Percentiles rank a stretch among this genome's conserved stretches.
phyloP scores from a whole-genome alignment of 1,284 basidiomycete species.

The Fomes fomentarius region DNA sequence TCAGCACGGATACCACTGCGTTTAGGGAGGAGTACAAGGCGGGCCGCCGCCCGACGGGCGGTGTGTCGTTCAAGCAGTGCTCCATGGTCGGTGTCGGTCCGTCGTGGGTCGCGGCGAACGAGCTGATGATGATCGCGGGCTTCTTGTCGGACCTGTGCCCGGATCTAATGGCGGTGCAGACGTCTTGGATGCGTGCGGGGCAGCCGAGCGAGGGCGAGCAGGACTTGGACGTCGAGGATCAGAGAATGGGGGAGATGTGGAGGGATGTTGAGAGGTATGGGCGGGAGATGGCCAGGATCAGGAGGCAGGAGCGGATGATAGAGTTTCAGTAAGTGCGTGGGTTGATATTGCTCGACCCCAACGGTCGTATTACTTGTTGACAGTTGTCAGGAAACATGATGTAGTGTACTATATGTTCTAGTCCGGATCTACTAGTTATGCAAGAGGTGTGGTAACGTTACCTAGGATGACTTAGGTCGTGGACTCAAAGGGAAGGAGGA shows the following conservation, averaged over 20 bases:
- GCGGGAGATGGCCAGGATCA: slow-evolving; percentile 20
- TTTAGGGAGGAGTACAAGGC: slow-evolving; percentile 10
- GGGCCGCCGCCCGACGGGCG: slow-evolving; percentile 13
- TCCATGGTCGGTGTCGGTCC: slow-evolving; percentile 14
- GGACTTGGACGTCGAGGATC: slow-evolving; percentile 6
- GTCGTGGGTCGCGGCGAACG: slow-evolving; percentile 3
- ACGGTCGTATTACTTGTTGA: no score
- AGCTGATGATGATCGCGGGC: slow-evolving; percentile 15
- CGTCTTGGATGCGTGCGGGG: slow-evolving; percentile 13
- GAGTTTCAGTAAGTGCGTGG: no score
- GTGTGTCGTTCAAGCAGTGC: slow-evolving; percentile 13
- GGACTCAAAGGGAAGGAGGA: no score
- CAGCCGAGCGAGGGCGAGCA: background rate
- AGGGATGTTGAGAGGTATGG: slow-evolving; percentile 11
- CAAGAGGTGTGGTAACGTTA: no score
- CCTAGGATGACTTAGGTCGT: no score
- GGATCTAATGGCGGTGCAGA: slow-evolving; percentile 9
- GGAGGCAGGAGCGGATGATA: slow-evolving; percentile 21
- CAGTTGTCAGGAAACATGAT: no score
- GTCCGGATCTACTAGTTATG: no score
- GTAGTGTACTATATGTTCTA: no score
- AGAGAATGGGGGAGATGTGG: slow-evolving; percentile 15
- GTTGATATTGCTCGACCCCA: no score
- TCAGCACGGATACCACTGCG: slow-evolving; percentile 10
- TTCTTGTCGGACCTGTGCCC: slow-evolving; percentile 26